phyloP scores from a whole-genome alignment of 129 eudicot genomes.

The Artemisia argyi region DNA sequence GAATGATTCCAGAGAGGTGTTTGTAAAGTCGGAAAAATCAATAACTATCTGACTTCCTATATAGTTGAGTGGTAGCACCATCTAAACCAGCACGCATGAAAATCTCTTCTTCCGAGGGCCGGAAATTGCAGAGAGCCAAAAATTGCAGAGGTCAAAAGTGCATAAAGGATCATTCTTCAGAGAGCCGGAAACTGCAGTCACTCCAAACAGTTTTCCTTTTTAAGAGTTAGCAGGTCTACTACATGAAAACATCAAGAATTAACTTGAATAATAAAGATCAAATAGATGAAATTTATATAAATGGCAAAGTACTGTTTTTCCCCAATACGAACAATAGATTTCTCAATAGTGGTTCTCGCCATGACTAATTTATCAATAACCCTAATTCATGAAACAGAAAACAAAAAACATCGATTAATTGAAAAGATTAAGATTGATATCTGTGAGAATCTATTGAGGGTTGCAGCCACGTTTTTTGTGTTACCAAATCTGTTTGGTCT shows the following conservation, averaged over 20 bases:
- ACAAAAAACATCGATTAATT: too few species aligned
- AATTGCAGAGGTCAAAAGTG: constrained; percentile 71
- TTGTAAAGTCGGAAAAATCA: constrained; percentile 60
- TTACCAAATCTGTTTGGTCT: too few species aligned
- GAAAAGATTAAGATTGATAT: too few species aligned
- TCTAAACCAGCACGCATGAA: constrained; percentile 72
- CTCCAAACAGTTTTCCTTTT: constrained; percentile 15
- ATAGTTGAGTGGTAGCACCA: constrained; percentile 84
- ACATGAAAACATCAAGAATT: constrained; percentile 14
- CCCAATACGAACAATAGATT: not conserved
- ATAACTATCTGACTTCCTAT: constrained; percentile 73
- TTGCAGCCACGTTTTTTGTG: too few species aligned
- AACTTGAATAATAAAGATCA: constrained; percentile 1
- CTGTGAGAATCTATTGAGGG: too few species aligned
- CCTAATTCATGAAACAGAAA: too few species aligned
- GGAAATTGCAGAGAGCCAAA: too few species aligned
- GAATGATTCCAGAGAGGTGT: constrained; percentile 71
- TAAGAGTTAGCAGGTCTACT: constrained; percentile 11
- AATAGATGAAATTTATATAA: not conserved
- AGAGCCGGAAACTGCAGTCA: constrained; percentile 12
- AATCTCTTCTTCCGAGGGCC: constrained; percentile 65
- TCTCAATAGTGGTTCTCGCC: not conserved
- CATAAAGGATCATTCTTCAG: constrained; percentile 81
- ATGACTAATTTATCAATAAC: too few species aligned
- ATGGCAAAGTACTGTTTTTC: constrained; percentile 4